Conservation (phyloP, 2,329 filamentous ascomycete species). For the Epichloe glyceriae region DNA sequence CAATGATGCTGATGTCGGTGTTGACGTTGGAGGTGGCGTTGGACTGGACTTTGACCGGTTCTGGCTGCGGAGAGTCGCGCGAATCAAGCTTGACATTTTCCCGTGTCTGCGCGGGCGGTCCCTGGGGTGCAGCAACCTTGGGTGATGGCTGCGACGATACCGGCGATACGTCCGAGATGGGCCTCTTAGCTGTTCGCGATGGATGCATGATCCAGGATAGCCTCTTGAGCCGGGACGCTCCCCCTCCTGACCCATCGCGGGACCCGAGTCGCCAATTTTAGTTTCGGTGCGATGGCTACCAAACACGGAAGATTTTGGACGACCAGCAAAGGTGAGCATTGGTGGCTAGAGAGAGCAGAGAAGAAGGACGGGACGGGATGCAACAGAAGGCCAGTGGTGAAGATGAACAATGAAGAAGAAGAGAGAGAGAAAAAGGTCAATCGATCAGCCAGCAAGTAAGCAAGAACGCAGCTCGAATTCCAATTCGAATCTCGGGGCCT, state of each 20-base stretch:
- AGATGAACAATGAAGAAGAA: background rate
- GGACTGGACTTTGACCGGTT: background rate
- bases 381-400: background rate
- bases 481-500: background rate
- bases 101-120: background rate
- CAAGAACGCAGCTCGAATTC: background rate
- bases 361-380: background rate
- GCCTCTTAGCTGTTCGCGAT: constrained; percentile 15
- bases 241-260: constrained; percentile 3
- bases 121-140: background rate
- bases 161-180: constrained; percentile 32
- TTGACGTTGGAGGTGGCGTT: background rate
- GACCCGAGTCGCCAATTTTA: background rate
- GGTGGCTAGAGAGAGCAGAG: constrained; percentile 2
- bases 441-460: background rate
- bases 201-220: constrained; percentile 10
- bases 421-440: background rate
- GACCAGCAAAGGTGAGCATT: constrained; percentile 7
- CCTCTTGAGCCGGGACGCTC: constrained; percentile 4
- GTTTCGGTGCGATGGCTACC: constrained; percentile 4
- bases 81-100: background rate
- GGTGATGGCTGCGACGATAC: constrained; percentile 9
- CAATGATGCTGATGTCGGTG: background rate
- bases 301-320: constrained; percentile 4
- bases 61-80: background rate